Percentiles rank a stretch among this genome's conserved stretches.
These are phyloP conservation scores for Stachybotrys chartarum DNA, from an alignment of 2,329 filamentous ascomycete species.

Conservation along the genomic window DNA sequence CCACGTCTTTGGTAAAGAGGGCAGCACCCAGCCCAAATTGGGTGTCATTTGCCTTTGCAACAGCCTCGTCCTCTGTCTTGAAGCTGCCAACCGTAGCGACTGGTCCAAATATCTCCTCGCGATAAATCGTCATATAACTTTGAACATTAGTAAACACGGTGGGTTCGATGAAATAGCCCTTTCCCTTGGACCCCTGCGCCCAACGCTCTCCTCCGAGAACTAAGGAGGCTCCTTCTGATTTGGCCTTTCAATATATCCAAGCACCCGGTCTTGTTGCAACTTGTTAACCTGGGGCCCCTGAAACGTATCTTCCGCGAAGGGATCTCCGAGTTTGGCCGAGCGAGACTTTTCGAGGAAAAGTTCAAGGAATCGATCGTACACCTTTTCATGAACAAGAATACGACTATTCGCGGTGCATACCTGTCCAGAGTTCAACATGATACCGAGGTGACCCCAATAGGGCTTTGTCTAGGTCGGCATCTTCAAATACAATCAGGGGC, in stretches of 20 bases:
- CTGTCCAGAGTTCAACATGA: constrained; percentile 57
- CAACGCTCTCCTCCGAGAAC: constrained; percentile 16
- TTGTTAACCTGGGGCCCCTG: constrained; percentile 71
- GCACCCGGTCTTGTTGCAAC: constrained; percentile 61
- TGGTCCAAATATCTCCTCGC: constrained; percentile 86
- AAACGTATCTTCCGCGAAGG: constrained; percentile 61
- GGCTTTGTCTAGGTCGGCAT: constrained; percentile 62
- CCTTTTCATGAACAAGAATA: constrained; percentile 54
- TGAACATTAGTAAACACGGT: constrained; percentile 71
- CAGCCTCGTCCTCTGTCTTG: constrained; percentile 68
- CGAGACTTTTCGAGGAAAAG: constrained; percentile 54
- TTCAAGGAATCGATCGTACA: constrained; percentile 57
- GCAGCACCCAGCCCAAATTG: constrained; percentile 74
- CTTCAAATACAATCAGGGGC: constrained; percentile 56
- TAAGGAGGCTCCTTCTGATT: constrained; percentile 17
- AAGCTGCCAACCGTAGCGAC: constrained; percentile 79
- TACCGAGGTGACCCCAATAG: constrained; percentile 45
- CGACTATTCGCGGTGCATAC: constrained; percentile 59
- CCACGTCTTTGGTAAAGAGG: constrained; percentile 72
- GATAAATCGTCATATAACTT: constrained; percentile 71
- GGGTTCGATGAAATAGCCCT: constrained; percentile 82
- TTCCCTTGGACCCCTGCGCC: constrained; percentile 37
- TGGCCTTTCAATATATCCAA: constrained; percentile 49
- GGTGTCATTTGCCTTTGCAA: constrained; percentile 64
- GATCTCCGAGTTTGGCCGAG: constrained; percentile 59